phyloP scores from a whole-genome alignment of 2,329 filamentous ascomycete genomes.

The Stagonosporopsis chrysanthemi region DNA sequence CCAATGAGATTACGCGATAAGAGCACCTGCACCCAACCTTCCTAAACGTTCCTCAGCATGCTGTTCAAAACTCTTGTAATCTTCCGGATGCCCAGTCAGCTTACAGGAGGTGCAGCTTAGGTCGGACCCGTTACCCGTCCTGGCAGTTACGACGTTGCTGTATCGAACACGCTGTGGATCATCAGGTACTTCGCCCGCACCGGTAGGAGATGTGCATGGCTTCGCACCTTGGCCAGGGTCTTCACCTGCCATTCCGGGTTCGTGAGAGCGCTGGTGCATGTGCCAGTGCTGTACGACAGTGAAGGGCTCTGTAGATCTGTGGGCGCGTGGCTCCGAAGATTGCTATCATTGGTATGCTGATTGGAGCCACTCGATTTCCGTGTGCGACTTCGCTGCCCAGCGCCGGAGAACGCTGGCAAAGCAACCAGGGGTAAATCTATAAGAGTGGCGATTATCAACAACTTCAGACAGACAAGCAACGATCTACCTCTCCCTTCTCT shows the following conservation, averaged over 20 bases:
- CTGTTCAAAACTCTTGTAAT: constrained; percentile 28
- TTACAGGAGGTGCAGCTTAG: constrained; percentile 31
- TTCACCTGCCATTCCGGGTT: constrained; percentile 40
- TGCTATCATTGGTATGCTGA: constrained; percentile 39
- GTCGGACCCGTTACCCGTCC: constrained; percentile 37
- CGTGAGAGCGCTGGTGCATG: constrained; percentile 28
- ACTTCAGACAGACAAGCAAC: constrained; percentile 3
- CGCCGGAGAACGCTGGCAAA: neutral
- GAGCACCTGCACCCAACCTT: constrained; percentile 32
- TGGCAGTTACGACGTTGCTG: constrained; percentile 35
- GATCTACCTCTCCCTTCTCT: constrained; percentile 1
- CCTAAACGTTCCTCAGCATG: constrained; percentile 17
- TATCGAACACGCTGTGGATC: constrained; percentile 15
- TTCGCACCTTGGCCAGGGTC: constrained; percentile 26
- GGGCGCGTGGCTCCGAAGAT: constrained; percentile 39
- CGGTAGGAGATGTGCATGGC: constrained; percentile 26
- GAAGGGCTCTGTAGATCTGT: constrained; percentile 14
- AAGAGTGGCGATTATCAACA: constrained; percentile 25
- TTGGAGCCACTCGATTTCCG: constrained; percentile 14
- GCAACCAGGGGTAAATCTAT: constrained; percentile 20
- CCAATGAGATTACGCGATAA: constrained; percentile 43
- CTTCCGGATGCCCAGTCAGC: constrained; percentile 28
- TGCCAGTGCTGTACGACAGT: constrained; percentile 21
- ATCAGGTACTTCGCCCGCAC: constrained; percentile 33
- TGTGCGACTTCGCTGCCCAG: constrained; percentile 12